These are phyloP conservation scores for Beauveria bassiana DNA, from an alignment of 2,329 filamentous ascomycete species.

Conservation along the genomic window DNA sequence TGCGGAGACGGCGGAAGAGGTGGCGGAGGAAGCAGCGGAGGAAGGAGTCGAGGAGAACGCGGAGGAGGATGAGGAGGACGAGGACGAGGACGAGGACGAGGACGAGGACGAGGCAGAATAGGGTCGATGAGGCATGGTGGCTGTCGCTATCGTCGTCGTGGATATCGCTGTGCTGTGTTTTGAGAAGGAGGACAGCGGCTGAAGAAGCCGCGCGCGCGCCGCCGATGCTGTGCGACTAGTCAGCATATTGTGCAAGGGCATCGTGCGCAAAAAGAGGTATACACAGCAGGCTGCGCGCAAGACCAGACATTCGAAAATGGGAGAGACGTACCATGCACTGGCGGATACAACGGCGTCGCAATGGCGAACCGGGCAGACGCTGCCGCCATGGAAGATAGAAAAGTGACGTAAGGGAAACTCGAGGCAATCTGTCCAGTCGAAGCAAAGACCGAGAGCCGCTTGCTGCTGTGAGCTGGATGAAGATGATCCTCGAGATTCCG, in stretches of 20 bases:
- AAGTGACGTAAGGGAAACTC: conserved; percentile 3
- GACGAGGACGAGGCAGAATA: conserved; percentile 2
- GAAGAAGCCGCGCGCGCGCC: conserved; percentile 2
- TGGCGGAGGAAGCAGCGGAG: background rate
- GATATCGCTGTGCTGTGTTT: background rate
- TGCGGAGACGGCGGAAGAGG: background rate
- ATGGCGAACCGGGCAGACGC: conserved; percentile 10
- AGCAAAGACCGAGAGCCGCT: background rate
- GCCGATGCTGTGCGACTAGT: background rate
- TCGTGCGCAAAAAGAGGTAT: too few species aligned
- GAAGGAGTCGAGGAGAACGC: conserved; percentile 14
- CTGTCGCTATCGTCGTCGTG: background rate
- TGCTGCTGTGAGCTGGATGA: background rate
- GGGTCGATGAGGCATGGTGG: background rate
- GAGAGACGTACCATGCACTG: background rate
- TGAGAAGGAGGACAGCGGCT: background rate
- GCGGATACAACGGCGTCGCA: conserved; percentile 2
- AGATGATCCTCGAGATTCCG: background rate
- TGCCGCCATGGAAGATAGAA: conserved; percentile 1
- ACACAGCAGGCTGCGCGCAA: background rate
- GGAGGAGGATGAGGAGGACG: conserved; percentile 10
- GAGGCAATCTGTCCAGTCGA: background rate
- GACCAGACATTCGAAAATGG: too few species aligned
- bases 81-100: background rate
- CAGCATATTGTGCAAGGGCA: background rate